Base-by-base conservation (phyloP, 148 eudicot species). In the Bassia scoparia region DNA sequence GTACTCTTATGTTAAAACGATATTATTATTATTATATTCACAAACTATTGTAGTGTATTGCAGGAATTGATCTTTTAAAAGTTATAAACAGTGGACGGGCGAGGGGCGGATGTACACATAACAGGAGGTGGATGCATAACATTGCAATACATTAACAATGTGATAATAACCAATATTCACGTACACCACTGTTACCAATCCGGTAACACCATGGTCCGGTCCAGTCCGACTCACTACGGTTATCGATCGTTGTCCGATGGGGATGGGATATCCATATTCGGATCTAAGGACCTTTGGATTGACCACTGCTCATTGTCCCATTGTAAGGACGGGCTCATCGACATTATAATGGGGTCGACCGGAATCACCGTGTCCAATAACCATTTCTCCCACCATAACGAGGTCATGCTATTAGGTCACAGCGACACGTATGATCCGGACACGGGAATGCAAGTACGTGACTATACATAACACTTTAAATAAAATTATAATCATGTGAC, bases 71-170 rank as follows among this genome's bases (percentile, higher is more conserved):
- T 92, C 23, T 88, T 92, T n/a, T 82, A 92, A 92, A 70, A 86
- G 91, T 67, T 84, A 86, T 84, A 92, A 55, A 92, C 96, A 26
- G 69, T 92, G 18, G 98, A 92, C 44, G 98, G 98, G 0, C 87
- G 98, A 17, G 98, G 98, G 9, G 91, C 87, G 13, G 83, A 90
- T 44, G 82, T 92, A 4, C 91, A 88, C 83, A 84, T 92, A 63
- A 84, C 84, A 0, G 98, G 98, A 6, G 98, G 98, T 0, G 98
- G 98, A 10, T 92, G 98, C 87, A 83, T 92, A 48, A 92, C 96
- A 14, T 78, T 92, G 5, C 98, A 92, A 68, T 90, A 80, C 83
- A 85, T 92, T 34, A 78, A 58, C 79, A 92, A 92, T 13, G 83
- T 92, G 23, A 92, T 92, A 18, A 92, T 92, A 76, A 90, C 87